Base-by-base conservation (phyloP, 208 protist species). In the Trypanosoma platydactyli region DNA sequence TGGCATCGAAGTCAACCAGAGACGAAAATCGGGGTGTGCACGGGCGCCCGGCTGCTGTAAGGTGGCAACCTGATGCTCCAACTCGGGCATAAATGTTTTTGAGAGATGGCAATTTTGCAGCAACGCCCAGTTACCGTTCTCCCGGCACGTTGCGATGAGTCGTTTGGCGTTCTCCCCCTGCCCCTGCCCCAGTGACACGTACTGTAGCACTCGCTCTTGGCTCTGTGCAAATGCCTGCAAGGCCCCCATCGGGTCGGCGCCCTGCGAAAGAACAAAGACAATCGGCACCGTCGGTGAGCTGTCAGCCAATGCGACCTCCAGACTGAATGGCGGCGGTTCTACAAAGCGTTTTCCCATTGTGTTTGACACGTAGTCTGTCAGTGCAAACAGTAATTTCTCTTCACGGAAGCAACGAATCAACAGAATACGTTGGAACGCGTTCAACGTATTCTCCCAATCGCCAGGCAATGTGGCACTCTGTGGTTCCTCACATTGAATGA, bases 1-100 rank as follows among this genome's bases (percentile, higher is more conserved):
- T 40, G 98, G 98, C 96, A 98, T 99, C n/a, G 96, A 98, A 16
- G 97, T 99, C 49, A 99, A 84, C 97, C 98, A 99, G 22, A 99
- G 84, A 27, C 98, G 89, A 79, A 99, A 99, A 59, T 93, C 77
- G 3, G 68, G 71, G 77, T 98, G 79, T 13, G 92, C 69, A 46
- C 89, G 78, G 45, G 53, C 44, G 24, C 44, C 61, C 2, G 68
- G 66, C 61, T 89, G 76, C 55, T 64, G 71, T 24, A 98, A 76
- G 24, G 51, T 72, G 22, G 93, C 91, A 25, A 98, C 94, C 45
- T 98, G 88, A 18, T 77, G 68, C 76, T 98, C 92, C 52, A 99
- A 79, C 58, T 93, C 88, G 4, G 96, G 95, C 97, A 99, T 98
- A 80, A 98, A 99, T 16, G 88, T 97, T 42, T 94, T 84, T 40